Evolutionary conservation across 768 basidiomycete species (phyloP), one percentile per base, ranked within the genome.

Genomic region (Mycena epipterygia): DNA sequence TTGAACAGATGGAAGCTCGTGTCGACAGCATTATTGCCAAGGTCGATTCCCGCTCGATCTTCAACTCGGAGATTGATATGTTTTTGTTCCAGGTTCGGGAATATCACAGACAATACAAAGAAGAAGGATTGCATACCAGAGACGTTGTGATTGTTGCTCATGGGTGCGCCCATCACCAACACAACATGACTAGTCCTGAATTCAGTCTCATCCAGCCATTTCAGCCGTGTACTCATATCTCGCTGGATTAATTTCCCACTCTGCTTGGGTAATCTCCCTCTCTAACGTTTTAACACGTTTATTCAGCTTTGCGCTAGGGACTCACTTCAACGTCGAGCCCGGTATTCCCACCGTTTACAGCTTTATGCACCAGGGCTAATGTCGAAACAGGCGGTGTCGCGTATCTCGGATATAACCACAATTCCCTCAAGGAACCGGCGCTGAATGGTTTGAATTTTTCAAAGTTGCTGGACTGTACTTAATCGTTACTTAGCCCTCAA

Each of bases 131-230:
- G 21, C 86, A 91, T 62, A 86, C 88, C 25, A 88, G 93, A 25
- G 95, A 98, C 75, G 91, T 96, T 13, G 87, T 97, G 67, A 92
- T 99, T 76, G 90, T 98, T 68, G 94, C 95, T 0, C 97, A 98
- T 79, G 96, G 93, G 72, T 70, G 17, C 5, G 29, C 2, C 23
- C 46, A 16, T 23, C 1, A 23, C 21, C 1, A 16, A 30, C 19
- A 16, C 5, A 86, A 90, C 71, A 14, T 19, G 42, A 41, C 21
- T 84, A 86, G 7, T 59, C 23, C 62, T 67, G 16, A 73, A 29
- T 49, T 23, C 6, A 25, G 30, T 33, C 48, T 29, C 33, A 11
- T 33, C 11, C 37, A 72, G 87, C 0, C 93, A 96, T 80, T 91
- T 93, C 79, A 94, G 88, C 62, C 89, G 93, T 44, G 87, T 88